These are phyloP conservation scores for Xylaria flabelliformis DNA, from an alignment of 495 filamentous ascomycete species.

Conservation along the genomic window DNA sequence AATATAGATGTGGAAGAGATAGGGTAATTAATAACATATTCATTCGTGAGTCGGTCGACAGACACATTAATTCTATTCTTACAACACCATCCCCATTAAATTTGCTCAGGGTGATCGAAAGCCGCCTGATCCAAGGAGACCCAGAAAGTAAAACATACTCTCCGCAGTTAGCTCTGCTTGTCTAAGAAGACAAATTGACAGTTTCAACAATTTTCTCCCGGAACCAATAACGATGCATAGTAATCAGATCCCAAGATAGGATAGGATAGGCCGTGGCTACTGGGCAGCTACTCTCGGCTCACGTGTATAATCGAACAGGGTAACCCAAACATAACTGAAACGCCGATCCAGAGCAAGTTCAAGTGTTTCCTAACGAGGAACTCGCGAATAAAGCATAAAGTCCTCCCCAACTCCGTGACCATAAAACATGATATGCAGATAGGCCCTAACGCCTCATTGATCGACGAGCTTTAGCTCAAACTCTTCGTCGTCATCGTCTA, in stretches of 20 bases:
- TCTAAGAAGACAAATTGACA: neutral
- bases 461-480: conserved; percentile 52
- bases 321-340: neutral
- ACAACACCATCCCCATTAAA: neutral
- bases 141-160: neutral
- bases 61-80: neutral
- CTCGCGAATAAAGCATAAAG: neutral
- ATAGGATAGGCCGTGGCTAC: neutral
- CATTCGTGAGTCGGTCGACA: neutral
- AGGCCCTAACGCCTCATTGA: conserved; percentile 10
- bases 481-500: conserved; percentile 44
- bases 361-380: neutral
- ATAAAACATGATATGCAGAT: conserved; percentile 2
- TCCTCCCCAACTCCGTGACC: neutral
- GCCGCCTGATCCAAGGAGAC: neutral
- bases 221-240: neutral
- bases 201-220: neutral
- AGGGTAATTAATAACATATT: neutral
- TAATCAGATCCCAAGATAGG: neutral
- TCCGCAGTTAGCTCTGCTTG: neutral
- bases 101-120: neutral
- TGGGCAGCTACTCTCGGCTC: neutral
- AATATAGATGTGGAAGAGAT: neutral
- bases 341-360: neutral
- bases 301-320: neutral